Conservation (phyloP, 2,329 filamentous ascomycete genomes). For the Chalaropsis thielavioides region DNA sequence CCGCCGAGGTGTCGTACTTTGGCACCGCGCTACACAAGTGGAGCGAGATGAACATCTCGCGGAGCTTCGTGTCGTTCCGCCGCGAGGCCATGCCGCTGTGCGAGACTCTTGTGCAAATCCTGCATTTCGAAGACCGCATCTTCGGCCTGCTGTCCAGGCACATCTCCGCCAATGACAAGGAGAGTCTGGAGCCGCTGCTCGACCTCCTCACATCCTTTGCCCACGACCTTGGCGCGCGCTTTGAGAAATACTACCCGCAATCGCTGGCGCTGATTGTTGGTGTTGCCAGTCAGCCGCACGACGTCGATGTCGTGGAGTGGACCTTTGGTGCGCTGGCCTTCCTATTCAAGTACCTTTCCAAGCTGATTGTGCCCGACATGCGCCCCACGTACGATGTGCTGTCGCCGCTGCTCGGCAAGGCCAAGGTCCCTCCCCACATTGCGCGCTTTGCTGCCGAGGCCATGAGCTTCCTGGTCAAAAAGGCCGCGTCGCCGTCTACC, state of each 20-base stretch:
- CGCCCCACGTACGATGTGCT: constrained; percentile 73
- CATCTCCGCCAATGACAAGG: constrained; percentile 61
- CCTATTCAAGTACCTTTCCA: constrained; percentile 91
- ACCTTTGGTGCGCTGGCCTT: constrained; percentile 88
- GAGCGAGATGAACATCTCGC: constrained; percentile 80
- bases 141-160: constrained; percentile 62
- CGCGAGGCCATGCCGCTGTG: constrained; percentile 61
- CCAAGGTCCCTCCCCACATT: constrained; percentile 70
- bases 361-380: constrained; percentile 71
- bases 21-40: constrained; percentile 71
- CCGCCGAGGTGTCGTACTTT: constrained; percentile 73
- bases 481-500: constrained; percentile 64
- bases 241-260: constrained; percentile 74
- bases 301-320: constrained; percentile 91
- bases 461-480: constrained; percentile 83
- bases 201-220: constrained; percentile 85
- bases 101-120: constrained; percentile 80
- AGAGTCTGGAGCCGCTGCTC: constrained; percentile 72
- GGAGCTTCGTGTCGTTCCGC: constrained; percentile 63
- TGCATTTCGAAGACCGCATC: constrained; percentile 80
- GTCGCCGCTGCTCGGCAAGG: constrained; percentile 68
- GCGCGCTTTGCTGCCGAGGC: constrained; percentile 88
- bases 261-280: constrained; percentile 62
- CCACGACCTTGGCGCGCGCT: constrained; percentile 75
- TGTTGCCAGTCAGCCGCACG: constrained; percentile 61